phyloP scores from a whole-genome alignment of 1,139 yeast species.

The Zhuliangozyma parablackwelliae region DNA sequence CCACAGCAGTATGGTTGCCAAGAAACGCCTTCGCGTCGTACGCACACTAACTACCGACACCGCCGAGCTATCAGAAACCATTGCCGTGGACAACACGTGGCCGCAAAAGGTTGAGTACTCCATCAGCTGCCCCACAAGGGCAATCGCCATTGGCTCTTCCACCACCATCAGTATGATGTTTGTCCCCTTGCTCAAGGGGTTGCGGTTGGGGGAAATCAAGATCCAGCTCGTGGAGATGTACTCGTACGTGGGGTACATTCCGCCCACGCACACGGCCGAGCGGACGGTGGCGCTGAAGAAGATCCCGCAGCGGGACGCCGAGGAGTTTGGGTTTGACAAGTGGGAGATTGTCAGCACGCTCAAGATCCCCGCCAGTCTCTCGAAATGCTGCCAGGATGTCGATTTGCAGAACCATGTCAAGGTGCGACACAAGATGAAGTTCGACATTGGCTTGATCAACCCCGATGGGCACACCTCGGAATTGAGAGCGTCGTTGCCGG shows the following conservation, averaged over 20 bases:
- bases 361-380: conserved; percentile 64
- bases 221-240: conserved; percentile 65
- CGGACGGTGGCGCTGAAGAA: conserved; percentile 43
- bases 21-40: conserved; percentile 75
- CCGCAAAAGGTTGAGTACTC: conserved; percentile 90
- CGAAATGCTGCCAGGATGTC: conserved; percentile 82
- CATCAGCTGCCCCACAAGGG: conserved; percentile 80
- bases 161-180: conserved; percentile 66
- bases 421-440: conserved; percentile 67
- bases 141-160: conserved; percentile 83
- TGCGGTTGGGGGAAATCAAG: conserved; percentile 67
- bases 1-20: conserved; percentile 58
- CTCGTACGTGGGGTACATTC: conserved; percentile 55
- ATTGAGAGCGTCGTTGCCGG: conserved; percentile 69
- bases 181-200: conserved; percentile 79
- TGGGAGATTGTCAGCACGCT: conserved; percentile 72
- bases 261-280: conserved; percentile 57
- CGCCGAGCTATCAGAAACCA: conserved; percentile 83
- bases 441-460: conserved; percentile 59
- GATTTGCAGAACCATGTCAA: conserved; percentile 57
- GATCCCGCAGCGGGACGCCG: conserved; percentile 25
- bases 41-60: conserved; percentile 87
- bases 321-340: conserved; percentile 51
- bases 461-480: conserved; percentile 78
- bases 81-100: conserved; percentile 95